Evolutionary conservation across 2,329 filamentous ascomycete genomes (phyloP), one percentile per base, ranked within the genome.

Genomic region (Epichloe hybrida): DNA sequence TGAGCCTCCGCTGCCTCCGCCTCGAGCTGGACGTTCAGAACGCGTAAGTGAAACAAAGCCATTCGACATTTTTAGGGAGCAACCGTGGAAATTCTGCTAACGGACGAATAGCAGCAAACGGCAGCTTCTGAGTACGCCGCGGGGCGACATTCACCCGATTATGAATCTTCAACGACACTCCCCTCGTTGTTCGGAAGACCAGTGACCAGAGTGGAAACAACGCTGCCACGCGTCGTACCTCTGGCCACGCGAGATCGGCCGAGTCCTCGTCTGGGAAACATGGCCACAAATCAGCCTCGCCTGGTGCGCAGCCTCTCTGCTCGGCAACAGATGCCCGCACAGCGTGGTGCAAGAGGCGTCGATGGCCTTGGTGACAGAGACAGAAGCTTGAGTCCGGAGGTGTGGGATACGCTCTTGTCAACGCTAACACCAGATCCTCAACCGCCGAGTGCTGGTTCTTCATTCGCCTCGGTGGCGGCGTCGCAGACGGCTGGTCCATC

Each of bases 321-420:
- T 42, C 39, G 54, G 42, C 44, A 46, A 45, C 21, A 39, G 48
- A 15, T 41, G 36, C 46, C 53, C 37, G 9, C 6, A 46, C 38
- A 36, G 23, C 54, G 52, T n/a, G 50, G 47, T 31, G 31, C 43
- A 13, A 46, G 53, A 15, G 57, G 53, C 4, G 45, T 84, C 1
- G 83, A 94, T 65, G 88, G 88, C 4, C 76, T 95, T 15, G 89
- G 88, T 38, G 88, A 95, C 66, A 84, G 89, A 52, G 80, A 88
- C 55, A 81, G 88, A 58, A 95, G 88, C 64, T 69, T 88, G n/a
- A 89, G 84, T 61, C 83, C 84, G 1, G 83, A 84, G 50, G 74
- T 74, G 1, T 96, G 90, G 90, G 84, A 91, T 53, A 88, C 83
- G 3, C 80, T 96, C 49, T 72, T 89, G 52, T 83, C 78, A 6